Conservation (phyloP, 345 rosid genomes). For the Pelargonium nanum region DNA sequence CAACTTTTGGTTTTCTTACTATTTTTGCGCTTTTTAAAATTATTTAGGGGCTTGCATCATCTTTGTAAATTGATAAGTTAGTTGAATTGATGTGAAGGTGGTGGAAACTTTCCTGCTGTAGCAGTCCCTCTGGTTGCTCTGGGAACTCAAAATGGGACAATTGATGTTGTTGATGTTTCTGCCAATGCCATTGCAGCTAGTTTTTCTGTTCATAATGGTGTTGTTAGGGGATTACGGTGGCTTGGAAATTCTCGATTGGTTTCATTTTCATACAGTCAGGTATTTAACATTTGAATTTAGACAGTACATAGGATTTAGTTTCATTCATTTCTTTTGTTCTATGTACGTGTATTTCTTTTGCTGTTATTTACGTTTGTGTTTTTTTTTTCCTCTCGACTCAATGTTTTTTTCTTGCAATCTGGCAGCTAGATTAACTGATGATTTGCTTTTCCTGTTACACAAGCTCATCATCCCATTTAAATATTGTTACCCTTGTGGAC, state of each 20-base stretch:
- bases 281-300: constrained; percentile 13
- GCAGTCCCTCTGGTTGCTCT: constrained; percentile 96
- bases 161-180: constrained; percentile 85
- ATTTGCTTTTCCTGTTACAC: constrained; percentile 1
- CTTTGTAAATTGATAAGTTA: not conserved
- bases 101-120: constrained; percentile 81
- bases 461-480: not conserved
- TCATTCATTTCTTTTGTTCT: not conserved
- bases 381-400: not conserved
- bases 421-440: not conserved
- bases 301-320: not conserved
- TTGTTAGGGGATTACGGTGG: constrained; percentile 87
- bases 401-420: not conserved
- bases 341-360: not conserved
- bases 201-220: constrained; percentile 65
- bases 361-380: not conserved
- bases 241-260: constrained; percentile 97
- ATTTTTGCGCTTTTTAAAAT: not conserved
- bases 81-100: constrained; percentile 41
- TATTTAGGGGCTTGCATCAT: not conserved
- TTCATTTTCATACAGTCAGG: constrained; percentile 82
- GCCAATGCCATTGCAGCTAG: constrained; percentile 87
- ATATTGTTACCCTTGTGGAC: constrained; percentile 13
- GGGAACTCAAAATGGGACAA: constrained; percentile 86
- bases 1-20: constrained; percentile 13